Base-by-base conservation (phyloP, 2,329 filamentous ascomycete genomes). In the Metarhizium anisopliae region DNA sequence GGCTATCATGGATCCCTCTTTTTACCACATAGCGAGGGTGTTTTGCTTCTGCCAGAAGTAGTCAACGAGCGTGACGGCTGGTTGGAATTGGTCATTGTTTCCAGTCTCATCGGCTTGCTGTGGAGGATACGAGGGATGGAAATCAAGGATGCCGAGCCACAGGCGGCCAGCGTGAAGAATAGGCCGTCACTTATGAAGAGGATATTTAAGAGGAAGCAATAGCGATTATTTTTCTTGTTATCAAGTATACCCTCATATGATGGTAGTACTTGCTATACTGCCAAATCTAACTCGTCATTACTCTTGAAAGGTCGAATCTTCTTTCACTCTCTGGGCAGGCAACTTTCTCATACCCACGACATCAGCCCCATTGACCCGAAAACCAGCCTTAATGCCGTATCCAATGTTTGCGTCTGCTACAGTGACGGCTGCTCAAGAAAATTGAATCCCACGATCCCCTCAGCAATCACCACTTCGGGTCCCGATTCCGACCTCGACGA, bases 401-500 rank as follows among this genome's bases (percentile, higher is more conserved):
- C 25, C 25, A 25, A 25, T 25, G 25, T 25, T 4, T 4, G 18
- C n/a, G 32, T 7, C 32, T 35, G 32, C 18, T 45, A 45, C n/a
- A 49, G 20, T 3, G 20, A 49, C 4, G 25, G 51, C 6, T 43
- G 58, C 38, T 59, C 64, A 53, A 66, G 52, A 49, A 70, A 72
- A 40, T 79, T 79, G 61, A 76, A 77, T 1, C 77, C 77, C 4
- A 78, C 73, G n/a, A 79, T 76, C 0, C 77, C 77, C 59, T 79
- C 76, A 0, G 76, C 76, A 3, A 77, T 59, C 0, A 75, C 67
- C 5, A 60, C 59, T 30, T 62, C 62, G 35, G 45, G 58, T 11
- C 68, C 68, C 59, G 54, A 58, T 0, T 54, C 50, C 0, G 60
- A 55, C 0, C 63, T 59, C 0, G 67, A 65, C 35, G 67, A 69